Evolutionary conservation across 805 yeast species (phyloP).

Genomic region (Teunomyces atbi): DNA sequence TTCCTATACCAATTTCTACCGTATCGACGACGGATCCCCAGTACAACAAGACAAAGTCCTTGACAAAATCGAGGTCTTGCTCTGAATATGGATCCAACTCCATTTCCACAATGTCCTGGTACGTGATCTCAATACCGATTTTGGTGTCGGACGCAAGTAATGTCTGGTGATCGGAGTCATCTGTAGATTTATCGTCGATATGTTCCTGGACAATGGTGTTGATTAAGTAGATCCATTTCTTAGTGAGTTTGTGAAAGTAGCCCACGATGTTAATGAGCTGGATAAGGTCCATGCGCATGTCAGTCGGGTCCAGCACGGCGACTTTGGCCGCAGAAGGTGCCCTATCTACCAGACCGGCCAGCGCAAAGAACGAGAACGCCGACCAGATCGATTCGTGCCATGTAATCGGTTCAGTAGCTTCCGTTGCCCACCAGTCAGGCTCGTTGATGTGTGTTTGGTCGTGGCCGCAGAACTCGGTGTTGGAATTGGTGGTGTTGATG

Average conservation of each 20-base stretch:
- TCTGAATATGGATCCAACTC: slow-evolving; percentile 44
- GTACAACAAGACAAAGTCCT: slow-evolving; percentile 33
- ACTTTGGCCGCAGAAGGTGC: background rate
- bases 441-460: slow-evolving; percentile 14
- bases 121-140: slow-evolving; percentile 31
- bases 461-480: slow-evolving; percentile 6
- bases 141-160: slow-evolving; percentile 10
- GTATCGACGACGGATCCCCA: slow-evolving; percentile 27
- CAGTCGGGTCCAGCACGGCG: background rate
- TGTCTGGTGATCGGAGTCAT: slow-evolving; percentile 5
- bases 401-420: slow-evolving; percentile 47
- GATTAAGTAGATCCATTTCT: slow-evolving; percentile 22
- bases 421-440: slow-evolving; percentile 44
- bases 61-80: slow-evolving; percentile 35
- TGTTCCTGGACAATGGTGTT: slow-evolving; percentile 34
- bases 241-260: slow-evolving; percentile 38
- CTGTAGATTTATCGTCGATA: slow-evolving; percentile 12
- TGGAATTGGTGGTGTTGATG: slow-evolving; percentile 28
- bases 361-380: slow-evolving; percentile 85
- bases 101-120: slow-evolving; percentile 41
- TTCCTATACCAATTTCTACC: slow-evolving; percentile 35
- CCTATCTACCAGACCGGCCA: slow-evolving; percentile 59
- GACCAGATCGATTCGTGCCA: slow-evolving; percentile 62
- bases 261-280: slow-evolving; percentile 32
- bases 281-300: slow-evolving; percentile 16